Conservation (phyloP, 495 filamentous ascomycete genomes). For the Podospora comata region DNA sequence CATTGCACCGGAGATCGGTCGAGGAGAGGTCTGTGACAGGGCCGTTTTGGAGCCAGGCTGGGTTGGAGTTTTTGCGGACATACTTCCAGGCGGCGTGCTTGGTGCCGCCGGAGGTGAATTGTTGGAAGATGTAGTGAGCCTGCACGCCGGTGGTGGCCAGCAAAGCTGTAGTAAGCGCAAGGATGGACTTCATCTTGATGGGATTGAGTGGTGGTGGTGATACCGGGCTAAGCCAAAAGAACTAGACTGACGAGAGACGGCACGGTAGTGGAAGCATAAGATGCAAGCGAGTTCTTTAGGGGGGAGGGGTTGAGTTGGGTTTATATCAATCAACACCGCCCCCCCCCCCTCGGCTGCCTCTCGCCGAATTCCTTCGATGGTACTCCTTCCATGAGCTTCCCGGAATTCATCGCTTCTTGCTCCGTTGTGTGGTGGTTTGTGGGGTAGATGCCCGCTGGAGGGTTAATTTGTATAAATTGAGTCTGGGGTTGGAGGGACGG, state of each 20-base stretch:
- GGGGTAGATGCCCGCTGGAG: not conserved
- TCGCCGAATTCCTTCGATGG: not conserved
- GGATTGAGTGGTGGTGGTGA: not conserved
- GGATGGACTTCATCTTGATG: constrained; percentile 35
- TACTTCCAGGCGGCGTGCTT: constrained; percentile 49
- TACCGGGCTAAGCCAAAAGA: not conserved
- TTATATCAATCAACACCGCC: not conserved
- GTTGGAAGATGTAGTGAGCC: constrained; percentile 51
- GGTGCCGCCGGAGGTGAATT: constrained; percentile 42
- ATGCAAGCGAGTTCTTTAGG: not conserved
- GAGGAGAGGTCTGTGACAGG: constrained; percentile 54
- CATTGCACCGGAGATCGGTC: constrained; percentile 57
- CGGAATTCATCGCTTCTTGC: not conserved
- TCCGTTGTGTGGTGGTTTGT: constrained; percentile 10
- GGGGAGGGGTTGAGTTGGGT: not conserved
- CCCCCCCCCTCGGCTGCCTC: not conserved
- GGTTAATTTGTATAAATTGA: constrained; percentile 4
- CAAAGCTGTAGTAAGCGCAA: constrained; percentile 27
- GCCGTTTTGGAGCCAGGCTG: constrained; percentile 47
- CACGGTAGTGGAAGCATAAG: constrained; percentile 12
- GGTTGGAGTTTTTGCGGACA: constrained; percentile 53
- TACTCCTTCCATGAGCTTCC: not conserved
- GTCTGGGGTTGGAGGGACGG: not conserved
- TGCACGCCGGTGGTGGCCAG: constrained; percentile 29
- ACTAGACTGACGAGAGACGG: not conserved